These are phyloP conservation scores for Podaxis sp. DNA, from an alignment of 768 basidiomycete species.

Conservation along the genomic window DNA sequence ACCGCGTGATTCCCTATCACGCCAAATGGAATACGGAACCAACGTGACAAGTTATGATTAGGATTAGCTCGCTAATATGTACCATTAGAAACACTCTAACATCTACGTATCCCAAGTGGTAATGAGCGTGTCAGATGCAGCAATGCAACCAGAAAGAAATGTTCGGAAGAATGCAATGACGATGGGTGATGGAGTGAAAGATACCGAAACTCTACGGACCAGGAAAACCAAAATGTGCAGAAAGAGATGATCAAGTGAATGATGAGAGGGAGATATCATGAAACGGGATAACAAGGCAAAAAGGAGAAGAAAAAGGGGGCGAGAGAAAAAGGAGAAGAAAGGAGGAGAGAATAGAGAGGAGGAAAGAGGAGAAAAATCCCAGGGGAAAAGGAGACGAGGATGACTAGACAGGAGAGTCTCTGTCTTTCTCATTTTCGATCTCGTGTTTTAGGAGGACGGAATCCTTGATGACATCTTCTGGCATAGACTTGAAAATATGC, in stretches of 20 bases:
- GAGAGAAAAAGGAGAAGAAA: background rate
- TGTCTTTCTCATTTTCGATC: background rate
- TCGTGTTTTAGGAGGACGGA: slow-evolving; percentile 8
- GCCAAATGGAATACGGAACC: background rate
- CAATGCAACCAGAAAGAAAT: background rate
- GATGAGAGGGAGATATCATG: background rate
- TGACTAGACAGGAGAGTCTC: background rate
- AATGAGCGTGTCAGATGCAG: background rate
- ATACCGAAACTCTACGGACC: background rate
- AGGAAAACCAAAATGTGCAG: background rate
- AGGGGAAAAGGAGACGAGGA: background rate
- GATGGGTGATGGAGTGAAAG: background rate
- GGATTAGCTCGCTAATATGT: background rate
- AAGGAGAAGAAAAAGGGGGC: background rate
- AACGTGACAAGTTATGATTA: background rate
- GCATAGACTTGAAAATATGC: slow-evolving; percentile 40
- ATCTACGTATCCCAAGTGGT: background rate
- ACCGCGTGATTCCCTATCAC: background rate
- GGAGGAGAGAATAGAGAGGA: background rate
- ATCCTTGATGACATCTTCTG: slow-evolving; percentile 44
- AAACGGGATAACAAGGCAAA: background rate
- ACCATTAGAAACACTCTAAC: background rate
- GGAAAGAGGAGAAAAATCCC: background rate
- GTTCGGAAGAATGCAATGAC: background rate
- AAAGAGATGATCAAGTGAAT: background rate